Evolutionary conservation across 164 flowering plant species (phyloP), one percentile per base, ranked within the genome.

Genomic region (Tetrastigma voinierianum): DNA sequence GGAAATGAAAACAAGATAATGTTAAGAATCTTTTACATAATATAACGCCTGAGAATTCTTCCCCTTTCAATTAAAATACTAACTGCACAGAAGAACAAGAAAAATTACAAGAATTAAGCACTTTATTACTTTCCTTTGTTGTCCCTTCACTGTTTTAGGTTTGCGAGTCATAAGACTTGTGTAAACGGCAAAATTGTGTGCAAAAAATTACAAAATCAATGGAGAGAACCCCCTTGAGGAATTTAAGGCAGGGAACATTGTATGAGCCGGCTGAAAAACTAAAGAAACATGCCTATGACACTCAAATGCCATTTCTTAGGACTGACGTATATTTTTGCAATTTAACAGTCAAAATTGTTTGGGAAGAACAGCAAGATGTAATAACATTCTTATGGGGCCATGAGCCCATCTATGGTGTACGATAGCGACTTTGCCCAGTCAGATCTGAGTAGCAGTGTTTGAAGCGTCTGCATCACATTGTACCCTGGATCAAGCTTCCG

Each of bases 351-450:
- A 76, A 77, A 77, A 77, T 69, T 77, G 74, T 60, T 69, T 71
- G 56, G 3, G 20, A 44, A 64, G 63, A 58, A 9, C 56, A 60
- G 20, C 46, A 65, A 32, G 56, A 23, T 40, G 19, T 16, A 59
- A 56, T 15, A 24, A 45, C 58, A 59, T 68, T 25, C 45, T 48
- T 51, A 87, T 17, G 90, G 90, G 55, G 93, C 90, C 93, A 88
- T 88, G 17, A 88, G 74, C 51, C 89, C 83, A 59, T 84, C 90
- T 58, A 88, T 88, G 7, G 90, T 88, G 72, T 86, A 84, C 16
- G 87, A 76, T 46, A 86, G 85, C 23, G 89, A 84, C 65, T 83
- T 63, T 25, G 90, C 93, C 93, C 93, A 88, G 70, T 88, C 89
- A 24, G 80, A 81, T 77, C 72, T 83, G 7, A 86, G 81, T 45